Evolutionary conservation across 1,284 basidiomycete species (phyloP).

Genomic region (Cryptococcus maquisensis): DNA sequence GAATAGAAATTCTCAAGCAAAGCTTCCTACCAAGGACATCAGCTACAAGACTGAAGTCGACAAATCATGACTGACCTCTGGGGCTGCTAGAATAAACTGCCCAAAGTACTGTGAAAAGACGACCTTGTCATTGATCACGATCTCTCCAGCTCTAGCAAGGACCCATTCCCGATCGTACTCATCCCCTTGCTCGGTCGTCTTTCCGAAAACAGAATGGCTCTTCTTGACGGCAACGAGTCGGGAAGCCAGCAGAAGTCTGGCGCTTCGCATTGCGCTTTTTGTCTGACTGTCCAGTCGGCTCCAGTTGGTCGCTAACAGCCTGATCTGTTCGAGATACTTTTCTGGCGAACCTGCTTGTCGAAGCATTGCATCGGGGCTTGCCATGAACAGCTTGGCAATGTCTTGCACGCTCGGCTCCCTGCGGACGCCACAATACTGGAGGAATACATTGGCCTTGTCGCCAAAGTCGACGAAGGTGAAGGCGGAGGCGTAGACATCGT

Average conservation of each 20-base stretch:
- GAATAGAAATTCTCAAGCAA: constrained; percentile 47
- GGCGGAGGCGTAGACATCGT: constrained; percentile 37
- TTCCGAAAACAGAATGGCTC: constrained; percentile 6
- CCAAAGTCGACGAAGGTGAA: constrained; percentile 93
- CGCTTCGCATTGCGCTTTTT: constrained; percentile 61
- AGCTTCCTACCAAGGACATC: constrained; percentile 26
- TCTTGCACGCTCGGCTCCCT: constrained; percentile 77
- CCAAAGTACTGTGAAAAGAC: constrained; percentile 72
- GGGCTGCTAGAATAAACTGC: constrained; percentile 74
- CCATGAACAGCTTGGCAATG: constrained; percentile 38
- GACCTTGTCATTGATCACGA: constrained; percentile 75
- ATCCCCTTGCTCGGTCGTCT: constrained; percentile 18
- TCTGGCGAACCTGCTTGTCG: constrained; percentile 42
- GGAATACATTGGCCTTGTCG: constrained; percentile 70
- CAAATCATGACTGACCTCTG: constrained; percentile 76
- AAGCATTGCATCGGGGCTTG: constrained; percentile 39
- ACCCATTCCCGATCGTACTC: constrained; percentile 37
- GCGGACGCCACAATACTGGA: constrained; percentile 81
- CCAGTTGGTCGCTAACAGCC: constrained; percentile 75
- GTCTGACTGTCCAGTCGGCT: constrained; percentile 59
- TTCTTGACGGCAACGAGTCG: constrained; percentile 54
- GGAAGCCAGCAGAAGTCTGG: constrained; percentile 69
- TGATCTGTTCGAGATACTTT: constrained; percentile 77
- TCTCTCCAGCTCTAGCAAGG: constrained; percentile 32
- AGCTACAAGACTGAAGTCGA: not conserved